Evolutionary conservation across 805 yeast genomes (phyloP), one percentile per base, ranked within the genome.

Genomic region (Pichia phayaonensis): DNA sequence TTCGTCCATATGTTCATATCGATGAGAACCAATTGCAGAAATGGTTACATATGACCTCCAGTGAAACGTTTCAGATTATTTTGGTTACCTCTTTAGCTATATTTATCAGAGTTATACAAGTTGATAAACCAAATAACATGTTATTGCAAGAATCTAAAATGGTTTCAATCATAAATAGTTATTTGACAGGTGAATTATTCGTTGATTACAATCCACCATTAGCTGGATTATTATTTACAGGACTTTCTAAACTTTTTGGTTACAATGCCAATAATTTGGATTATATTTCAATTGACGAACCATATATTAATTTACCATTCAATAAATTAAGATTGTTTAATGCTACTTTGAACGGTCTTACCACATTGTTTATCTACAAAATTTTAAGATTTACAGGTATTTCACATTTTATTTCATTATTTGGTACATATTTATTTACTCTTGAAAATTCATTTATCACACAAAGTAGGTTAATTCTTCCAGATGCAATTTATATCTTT

Each of bases 81-180:
- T 20, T 38, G 1, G 40, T 57, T 10, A 38, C 58, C 0, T 36
- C 46, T 5, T 16, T 79, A 15, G 77, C 95, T 0, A 51, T 73
- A 13, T 61, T 66, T 44, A 75, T 86, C 36, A 79, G 98, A 59
- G 68, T 86, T 47, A 71, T 71, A 58, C 68, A 74, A 43, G 69
- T 92, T 46, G 71, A 75, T 27, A 61, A 70, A 52, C 98, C 97
- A 24, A 63, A 78, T 57, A 77, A 86, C 21, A 95, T 90, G 38
- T 96, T 92, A 13, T 87, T 87, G 57, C 96, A 90, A 66, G 99
- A 92, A 67, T 94, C 86, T 40, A 95, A 87, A 18, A n/a, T 39
- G 15, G 31, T 43, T 21, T n/a, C 42, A 12, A 24, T n/a, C 12
- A 20, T 97, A 31, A 76, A 84, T 52, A 82, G 86, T 67, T 94